phyloP scores from a whole-genome alignment of 306 rosid genomes.

The Cicer cuneatum region DNA sequence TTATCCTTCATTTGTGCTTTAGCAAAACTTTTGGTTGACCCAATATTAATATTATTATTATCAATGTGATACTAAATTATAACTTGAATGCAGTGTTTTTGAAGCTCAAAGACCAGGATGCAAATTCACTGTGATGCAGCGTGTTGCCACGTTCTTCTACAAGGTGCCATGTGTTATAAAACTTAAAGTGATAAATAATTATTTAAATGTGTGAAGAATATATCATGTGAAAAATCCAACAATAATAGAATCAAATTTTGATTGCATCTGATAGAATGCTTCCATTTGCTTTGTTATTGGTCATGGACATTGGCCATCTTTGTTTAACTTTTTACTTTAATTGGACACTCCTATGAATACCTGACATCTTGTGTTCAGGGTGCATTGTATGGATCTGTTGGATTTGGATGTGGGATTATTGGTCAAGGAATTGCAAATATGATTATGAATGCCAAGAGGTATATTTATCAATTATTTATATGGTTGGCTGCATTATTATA shows the following conservation, averaged over 20 bases:
- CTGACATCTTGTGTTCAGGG: conserved; percentile 67
- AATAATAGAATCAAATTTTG: conserved; percentile 18
- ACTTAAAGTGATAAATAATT: conserved; percentile 19
- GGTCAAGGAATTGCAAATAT: conserved; percentile 97
- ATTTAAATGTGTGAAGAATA: conserved; percentile 20
- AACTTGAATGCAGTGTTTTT: conserved; percentile 75
- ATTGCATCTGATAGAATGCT: conserved; percentile 16
- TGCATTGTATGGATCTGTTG: conserved; percentile 83
- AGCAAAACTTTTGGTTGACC: conserved; percentile 18
- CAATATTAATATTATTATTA: conserved; percentile 24
- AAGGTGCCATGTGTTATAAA: conserved; percentile 58
- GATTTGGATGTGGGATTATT: conserved; percentile 89
- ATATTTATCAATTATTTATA: conserved; percentile 17
- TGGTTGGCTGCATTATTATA: conserved; percentile 23
- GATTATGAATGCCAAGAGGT: conserved; percentile 94
- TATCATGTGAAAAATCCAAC: conserved; percentile 8
- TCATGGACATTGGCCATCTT: conserved; percentile 15
- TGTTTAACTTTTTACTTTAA: conserved; percentile 19
- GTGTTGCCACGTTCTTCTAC: conserved; percentile 76
- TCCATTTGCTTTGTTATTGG: conserved; percentile 30
- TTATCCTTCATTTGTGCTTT: not conserved
- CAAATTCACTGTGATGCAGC: conserved; percentile 71
- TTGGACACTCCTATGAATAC: conserved; percentile 15
- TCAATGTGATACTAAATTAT: conserved; percentile 33
- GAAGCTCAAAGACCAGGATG: conserved; percentile 96